Evolutionary conservation across 345 rosid species (phyloP).

Genomic region (Bruguiera gymnorhiza): DNA sequence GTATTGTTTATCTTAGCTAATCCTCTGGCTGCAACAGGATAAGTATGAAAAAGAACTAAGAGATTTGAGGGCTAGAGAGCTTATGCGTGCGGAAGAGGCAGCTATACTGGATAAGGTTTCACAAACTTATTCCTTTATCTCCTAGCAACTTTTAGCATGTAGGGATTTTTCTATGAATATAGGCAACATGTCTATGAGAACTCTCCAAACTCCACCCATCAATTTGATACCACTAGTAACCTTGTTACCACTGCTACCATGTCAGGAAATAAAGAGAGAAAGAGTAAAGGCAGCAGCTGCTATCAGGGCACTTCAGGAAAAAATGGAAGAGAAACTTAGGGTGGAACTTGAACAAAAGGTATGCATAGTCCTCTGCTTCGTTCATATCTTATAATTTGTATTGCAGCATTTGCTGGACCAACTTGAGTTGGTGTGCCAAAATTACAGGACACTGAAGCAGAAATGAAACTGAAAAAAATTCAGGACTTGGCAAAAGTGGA

Average conservation of each 20-base stretch:
- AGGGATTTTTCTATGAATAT: background rate
- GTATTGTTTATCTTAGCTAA: background rate
- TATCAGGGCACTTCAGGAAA: constrained; percentile 73
- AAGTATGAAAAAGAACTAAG: constrained; percentile 84
- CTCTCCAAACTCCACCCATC: constrained; percentile 11
- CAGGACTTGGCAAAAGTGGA: constrained; percentile 82
- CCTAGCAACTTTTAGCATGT: background rate
- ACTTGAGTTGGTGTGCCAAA: constrained; percentile 26
- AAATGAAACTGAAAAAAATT: constrained; percentile 46
- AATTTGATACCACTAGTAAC: constrained; percentile 5
- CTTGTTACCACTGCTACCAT: constrained; percentile 6
- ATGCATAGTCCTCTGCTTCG: constrained; percentile 7
- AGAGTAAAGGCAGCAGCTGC: constrained; percentile 80
- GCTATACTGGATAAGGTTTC: constrained; percentile 91
- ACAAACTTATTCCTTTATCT: constrained; percentile 13
- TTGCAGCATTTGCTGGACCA: constrained; percentile 8
- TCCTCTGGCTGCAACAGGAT: constrained; percentile 44
- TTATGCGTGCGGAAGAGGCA: constrained; percentile 94
- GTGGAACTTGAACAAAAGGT: constrained; percentile 86
- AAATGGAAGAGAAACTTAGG: constrained; percentile 75
- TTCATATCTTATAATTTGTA: constrained; percentile 6
- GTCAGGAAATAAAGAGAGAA: constrained; percentile 95
- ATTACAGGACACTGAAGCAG: constrained; percentile 73
- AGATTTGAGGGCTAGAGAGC: constrained; percentile 86
- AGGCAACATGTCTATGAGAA: constrained; percentile 1